Percentiles rank a stretch among this genome's conserved stretches.
phyloP scores from a whole-genome alignment of 257 asterid species.

The Ilex asprella region DNA sequence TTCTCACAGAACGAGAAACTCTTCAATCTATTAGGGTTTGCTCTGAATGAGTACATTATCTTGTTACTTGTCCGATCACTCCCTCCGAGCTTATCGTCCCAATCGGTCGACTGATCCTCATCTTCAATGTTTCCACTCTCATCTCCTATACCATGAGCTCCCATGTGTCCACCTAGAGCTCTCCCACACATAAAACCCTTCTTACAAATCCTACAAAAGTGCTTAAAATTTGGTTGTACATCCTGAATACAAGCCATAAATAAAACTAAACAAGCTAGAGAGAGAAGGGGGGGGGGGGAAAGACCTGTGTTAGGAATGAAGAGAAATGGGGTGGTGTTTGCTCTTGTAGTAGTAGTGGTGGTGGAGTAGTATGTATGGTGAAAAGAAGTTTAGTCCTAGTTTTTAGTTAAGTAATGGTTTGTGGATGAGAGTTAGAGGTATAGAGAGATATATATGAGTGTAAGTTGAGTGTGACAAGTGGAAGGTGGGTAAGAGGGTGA shows the following conservation, averaged over 20 bases:
- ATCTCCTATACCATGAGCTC: slow-evolving; percentile 89
- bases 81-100: slow-evolving; percentile 56
- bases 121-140: slow-evolving; percentile 47
- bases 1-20: slow-evolving; percentile 70
- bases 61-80: slow-evolving; percentile 29
- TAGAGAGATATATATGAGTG: background rate
- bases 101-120: slow-evolving; percentile 56
- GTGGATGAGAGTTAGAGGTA: slow-evolving; percentile 2
- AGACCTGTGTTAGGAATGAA: background rate
- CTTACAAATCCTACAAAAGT: slow-evolving; percentile 84
- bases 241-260: slow-evolving; percentile 46
- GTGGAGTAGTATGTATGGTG: background rate
- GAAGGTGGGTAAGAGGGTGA: background rate
- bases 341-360: background rate
- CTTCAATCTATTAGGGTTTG: slow-evolving; percentile 74
- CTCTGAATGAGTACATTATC: slow-evolving; percentile 72
- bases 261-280: background rate
- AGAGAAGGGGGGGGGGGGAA: background rate
- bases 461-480: slow-evolving; percentile 2
- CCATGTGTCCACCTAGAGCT: slow-evolving; percentile 94
- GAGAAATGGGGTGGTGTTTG: background rate
- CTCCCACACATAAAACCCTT: slow-evolving; percentile 94
- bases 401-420: slow-evolving; percentile 1
- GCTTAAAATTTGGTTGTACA: slow-evolving; percentile 51
- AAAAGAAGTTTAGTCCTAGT: background rate